phyloP scores from a whole-genome alignment of 139 green algal genomes.

The Tetradesmus obliquus region DNA sequence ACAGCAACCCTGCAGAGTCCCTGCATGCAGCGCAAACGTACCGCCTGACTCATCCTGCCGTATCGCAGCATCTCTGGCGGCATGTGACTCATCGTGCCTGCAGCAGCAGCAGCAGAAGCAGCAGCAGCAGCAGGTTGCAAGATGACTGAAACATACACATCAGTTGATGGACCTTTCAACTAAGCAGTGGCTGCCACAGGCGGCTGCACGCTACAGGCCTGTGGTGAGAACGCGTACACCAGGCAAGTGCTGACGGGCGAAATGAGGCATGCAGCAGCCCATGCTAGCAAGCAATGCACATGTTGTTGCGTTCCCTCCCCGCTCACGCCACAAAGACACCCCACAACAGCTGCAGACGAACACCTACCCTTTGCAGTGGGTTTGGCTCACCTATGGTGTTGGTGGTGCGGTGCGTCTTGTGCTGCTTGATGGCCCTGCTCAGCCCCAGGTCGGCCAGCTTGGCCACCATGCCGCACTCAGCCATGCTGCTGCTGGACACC shows the following conservation, averaged over 20 bases:
- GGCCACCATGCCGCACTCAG: not conserved
- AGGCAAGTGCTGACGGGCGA: not conserved
- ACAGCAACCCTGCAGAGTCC: no score
- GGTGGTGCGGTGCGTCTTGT: constrained; percentile 9
- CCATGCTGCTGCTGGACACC: not conserved
- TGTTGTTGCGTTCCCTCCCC: not conserved
- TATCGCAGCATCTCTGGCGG: constrained; percentile 15
- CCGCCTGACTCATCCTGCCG: not conserved
- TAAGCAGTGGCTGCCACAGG: not conserved
- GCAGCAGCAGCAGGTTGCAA: not conserved
- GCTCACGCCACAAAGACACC: not conserved
- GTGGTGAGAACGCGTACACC: no score
- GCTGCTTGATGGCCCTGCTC: constrained; percentile 23
- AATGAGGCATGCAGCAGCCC: not conserved
- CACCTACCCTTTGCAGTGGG: no score
- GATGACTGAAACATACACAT: not conserved
- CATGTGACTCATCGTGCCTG: constrained; percentile 27
- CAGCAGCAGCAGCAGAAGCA: not conserved
- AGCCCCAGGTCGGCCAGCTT: constrained; percentile 15
- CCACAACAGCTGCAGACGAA: not conserved
- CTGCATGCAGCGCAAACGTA: no score
- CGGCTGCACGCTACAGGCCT: no score
- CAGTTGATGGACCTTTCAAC: not conserved
- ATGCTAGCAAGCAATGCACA: not conserved
- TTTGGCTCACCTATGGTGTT: not conserved